Percentiles rank a stretch among this genome's conserved stretches.
Conservation (phyloP, 257 asterid genomes). For the Fraxinus anomala region DNA sequence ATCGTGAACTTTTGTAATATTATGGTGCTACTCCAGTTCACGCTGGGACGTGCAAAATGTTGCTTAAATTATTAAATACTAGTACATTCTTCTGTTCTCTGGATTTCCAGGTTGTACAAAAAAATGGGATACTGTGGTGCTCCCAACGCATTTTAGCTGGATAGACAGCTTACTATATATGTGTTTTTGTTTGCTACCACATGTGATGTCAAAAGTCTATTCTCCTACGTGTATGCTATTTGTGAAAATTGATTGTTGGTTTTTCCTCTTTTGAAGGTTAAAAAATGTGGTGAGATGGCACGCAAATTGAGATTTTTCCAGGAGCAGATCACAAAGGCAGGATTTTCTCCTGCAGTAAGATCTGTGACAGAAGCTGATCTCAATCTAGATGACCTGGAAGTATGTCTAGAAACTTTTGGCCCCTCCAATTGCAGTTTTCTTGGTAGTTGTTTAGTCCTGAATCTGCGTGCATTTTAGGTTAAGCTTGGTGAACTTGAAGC, state of each 20-base stretch:
- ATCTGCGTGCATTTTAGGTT: conserved; percentile 37
- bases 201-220: neutral
- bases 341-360: conserved; percentile 54
- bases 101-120: neutral
- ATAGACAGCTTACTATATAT: neutral
- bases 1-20: neutral
- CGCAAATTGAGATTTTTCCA: conserved; percentile 86
- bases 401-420: conserved; percentile 32
- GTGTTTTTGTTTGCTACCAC: neutral
- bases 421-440: conserved; percentile 12
- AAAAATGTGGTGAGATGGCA: conserved; percentile 98
- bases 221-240: conserved; percentile 8
- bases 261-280: conserved; percentile 52
- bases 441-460: conserved; percentile 11
- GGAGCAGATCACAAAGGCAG: conserved; percentile 90
- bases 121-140: neutral
- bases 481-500: conserved; percentile 76
- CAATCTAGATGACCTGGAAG: conserved; percentile 89
- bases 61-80: neutral
- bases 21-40: neutral
- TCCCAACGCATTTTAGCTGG: neutral
- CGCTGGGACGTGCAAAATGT: neutral
- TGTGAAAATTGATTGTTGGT: conserved; percentile 15
- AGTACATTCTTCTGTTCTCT: neutral
- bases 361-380: conserved; percentile 45